A percentile compares a stretch with the other conserved stretches of the same genome.
Conservation (phyloP, 345 rosid genomes). For the Acer campestre region DNA sequence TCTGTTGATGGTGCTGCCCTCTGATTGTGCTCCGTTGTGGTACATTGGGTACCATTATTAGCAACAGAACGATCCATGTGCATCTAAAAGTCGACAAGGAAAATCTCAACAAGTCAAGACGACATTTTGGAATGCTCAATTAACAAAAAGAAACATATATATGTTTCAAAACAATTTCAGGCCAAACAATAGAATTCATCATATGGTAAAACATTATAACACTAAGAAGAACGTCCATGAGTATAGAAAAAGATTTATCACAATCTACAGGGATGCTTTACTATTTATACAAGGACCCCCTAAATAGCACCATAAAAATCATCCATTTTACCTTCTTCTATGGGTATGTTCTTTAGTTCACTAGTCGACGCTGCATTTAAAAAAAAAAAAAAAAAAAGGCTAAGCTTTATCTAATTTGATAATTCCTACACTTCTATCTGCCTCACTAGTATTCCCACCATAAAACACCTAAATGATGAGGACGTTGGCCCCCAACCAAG, state of each 20-base stretch:
- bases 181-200: not conserved
- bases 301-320: not conserved
- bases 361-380: not conserved
- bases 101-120: constrained; percentile 11
- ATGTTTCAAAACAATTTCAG: constrained; percentile 1
- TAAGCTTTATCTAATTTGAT: not conserved
- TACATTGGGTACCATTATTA: constrained; percentile 9
- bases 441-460: not conserved
- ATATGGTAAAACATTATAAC: not conserved
- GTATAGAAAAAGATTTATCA: not conserved
- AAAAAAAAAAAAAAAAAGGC: not conserved
- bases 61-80: constrained; percentile 12
- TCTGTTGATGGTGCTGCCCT: constrained; percentile 45
- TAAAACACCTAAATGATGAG: not conserved
- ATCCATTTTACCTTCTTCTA: not conserved
- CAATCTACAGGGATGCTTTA: not conserved
- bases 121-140: not conserved
- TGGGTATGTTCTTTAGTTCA: not conserved
- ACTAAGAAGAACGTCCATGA: not conserved
- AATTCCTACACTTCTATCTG: not conserved
- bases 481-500: not conserved
- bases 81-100: constrained; percentile 23
- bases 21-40: constrained; percentile 19
- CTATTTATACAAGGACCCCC: not conserved
- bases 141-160: not conserved